These are phyloP conservation scores for Solanum corneliomulleri DNA, from an alignment of 257 asterid genomes.

Conservation along the genomic window DNA sequence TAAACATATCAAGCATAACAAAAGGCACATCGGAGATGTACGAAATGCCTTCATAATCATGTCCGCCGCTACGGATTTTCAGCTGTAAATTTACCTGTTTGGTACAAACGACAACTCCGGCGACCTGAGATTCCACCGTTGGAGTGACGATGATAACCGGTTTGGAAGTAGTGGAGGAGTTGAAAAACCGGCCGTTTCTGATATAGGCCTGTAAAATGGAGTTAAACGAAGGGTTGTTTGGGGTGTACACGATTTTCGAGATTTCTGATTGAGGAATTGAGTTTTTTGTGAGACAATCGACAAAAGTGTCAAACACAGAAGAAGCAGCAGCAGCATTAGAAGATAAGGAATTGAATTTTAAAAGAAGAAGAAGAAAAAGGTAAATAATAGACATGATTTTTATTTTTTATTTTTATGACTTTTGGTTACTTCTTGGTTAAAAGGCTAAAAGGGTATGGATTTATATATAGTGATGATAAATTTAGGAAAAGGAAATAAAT, in stretches of 20 bases:
- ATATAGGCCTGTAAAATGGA: constrained; percentile 13
- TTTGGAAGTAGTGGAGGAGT: constrained; percentile 16
- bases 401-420: background rate
- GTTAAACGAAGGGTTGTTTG: constrained; percentile 10
- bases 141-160: constrained; percentile 32
- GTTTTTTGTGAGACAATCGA: constrained; percentile 8
- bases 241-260: constrained; percentile 9
- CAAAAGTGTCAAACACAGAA: constrained; percentile 5
- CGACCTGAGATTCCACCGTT: constrained; percentile 15
- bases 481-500: background rate
- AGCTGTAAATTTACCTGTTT: constrained; percentile 6
- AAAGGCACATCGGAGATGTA: constrained; percentile 14
- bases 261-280: background rate
- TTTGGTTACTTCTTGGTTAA: background rate
- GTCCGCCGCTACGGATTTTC: constrained; percentile 39
- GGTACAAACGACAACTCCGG: constrained; percentile 22
- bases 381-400: background rate
- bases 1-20: constrained; percentile 22
- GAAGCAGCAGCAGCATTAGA: background rate
- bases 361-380: background rate
- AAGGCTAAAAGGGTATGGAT: background rate
- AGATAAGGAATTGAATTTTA: background rate
- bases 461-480: background rate
- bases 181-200: constrained; percentile 23
- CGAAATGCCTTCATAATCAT: constrained; percentile 33